Base-by-base conservation (phyloP, 176 grass and related monocot species). In the Eragrostis nindensis region DNA sequence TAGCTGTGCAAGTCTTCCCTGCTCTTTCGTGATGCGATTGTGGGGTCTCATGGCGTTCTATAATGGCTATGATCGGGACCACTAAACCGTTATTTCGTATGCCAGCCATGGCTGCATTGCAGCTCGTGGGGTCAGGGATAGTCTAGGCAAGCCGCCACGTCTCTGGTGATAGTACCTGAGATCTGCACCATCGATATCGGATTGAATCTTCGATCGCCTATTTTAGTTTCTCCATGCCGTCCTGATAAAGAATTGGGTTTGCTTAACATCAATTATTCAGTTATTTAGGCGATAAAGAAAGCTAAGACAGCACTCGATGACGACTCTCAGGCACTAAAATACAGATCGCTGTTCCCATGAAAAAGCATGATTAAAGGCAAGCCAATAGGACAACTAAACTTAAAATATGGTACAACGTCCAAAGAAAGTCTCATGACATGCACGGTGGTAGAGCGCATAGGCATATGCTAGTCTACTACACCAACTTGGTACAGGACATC, bases 281-380 rank as follows among this genome's bases (percentile, higher is more conserved):
- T 76, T 45, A 5, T 66, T 53, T 72, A 77, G 42, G 5, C 32
- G 29, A 21, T 10, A 56, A 53, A 36, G 11, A 79, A 18, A 77
- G 54, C 32, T 42, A 24, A 36, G 25, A n/a, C 39, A 19, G 48
- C 67, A 64, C 80, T 72, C 40, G 67, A 74, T 78, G 80, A 84
- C 71, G 76, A 59, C 63, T 80, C 25, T 21, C 32, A 27, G 36
- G 64, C 66, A 81, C 64, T 74, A 85, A 71, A 71, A 76, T 71
- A 89, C 64, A 85, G 63, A 25, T 56, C 39, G 17, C 24, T 80
- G 63, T 76, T 70, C 63, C 52, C 70, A 76, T 64, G 45, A 64
- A 64, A 50, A 53, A 40, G 76, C 71, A 89, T 89, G 87, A 85
- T 89, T 85, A 80, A 76, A 80, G 56, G 36, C 62, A 62, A 70